These are phyloP conservation scores for Juglanconis juglandina DNA, from an alignment of 2,329 filamentous ascomycete genomes.

Conservation along the genomic window DNA sequence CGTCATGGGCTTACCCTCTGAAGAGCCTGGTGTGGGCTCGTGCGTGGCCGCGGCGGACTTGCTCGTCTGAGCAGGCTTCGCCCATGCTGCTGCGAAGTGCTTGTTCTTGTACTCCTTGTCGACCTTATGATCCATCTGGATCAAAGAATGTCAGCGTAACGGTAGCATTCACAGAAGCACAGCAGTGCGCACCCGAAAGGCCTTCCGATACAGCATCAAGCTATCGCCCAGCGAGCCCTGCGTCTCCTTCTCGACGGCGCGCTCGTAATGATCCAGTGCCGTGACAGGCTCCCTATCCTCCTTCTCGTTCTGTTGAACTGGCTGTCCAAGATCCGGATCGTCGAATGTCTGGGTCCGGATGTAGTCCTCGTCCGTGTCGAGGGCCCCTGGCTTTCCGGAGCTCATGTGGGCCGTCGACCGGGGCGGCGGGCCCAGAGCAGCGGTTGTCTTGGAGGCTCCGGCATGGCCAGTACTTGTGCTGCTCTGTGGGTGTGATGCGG, in stretches of 20 bases:
- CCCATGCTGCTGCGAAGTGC: slow-evolving; percentile 69
- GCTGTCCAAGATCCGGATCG: slow-evolving; percentile 24
- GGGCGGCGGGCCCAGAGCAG: slow-evolving; percentile 19
- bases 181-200: slow-evolving; percentile 65
- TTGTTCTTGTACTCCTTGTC: slow-evolving; percentile 88
- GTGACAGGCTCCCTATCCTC: slow-evolving; percentile 56
- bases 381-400: slow-evolving; percentile 20
- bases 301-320: slow-evolving; percentile 23
- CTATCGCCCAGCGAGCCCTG: slow-evolving; percentile 87
- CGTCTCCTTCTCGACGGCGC: slow-evolving; percentile 82
- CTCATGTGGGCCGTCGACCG: slow-evolving; percentile 18
- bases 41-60: slow-evolving; percentile 22
- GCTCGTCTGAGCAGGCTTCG: slow-evolving; percentile 38
- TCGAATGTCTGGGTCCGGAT: slow-evolving; percentile 34
- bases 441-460: slow-evolving; percentile 16
- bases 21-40: slow-evolving; percentile 42
- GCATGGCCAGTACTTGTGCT: neutral
- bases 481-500: neutral
- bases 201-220: slow-evolving; percentile 80
- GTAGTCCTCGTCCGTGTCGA: slow-evolving; percentile 36
- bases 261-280: slow-evolving; percentile 89
- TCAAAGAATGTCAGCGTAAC: neutral
- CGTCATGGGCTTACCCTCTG: slow-evolving; percentile 52
- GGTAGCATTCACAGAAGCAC: neutral
- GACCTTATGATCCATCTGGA: slow-evolving; percentile 75